Evolutionary conservation across 352 stramenopile species (phyloP), one percentile per base, ranked within the genome.

Genomic region (Phytophthora sp.): DNA sequence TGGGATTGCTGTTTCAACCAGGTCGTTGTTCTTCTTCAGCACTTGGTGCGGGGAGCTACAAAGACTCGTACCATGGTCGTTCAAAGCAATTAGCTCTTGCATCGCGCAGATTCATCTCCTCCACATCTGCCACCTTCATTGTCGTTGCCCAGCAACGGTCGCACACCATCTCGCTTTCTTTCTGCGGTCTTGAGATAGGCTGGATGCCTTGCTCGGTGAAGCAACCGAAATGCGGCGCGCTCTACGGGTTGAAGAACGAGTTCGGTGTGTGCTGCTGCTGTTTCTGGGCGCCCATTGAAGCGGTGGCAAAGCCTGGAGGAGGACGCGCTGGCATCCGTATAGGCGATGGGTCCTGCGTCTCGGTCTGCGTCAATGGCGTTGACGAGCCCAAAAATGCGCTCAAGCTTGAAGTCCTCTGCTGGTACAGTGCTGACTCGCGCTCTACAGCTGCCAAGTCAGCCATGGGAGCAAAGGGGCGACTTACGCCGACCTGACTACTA

Each of bases 371-470:
- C 30, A 45, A 63, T 54, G 69, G 55, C 49, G 72, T 71, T 15
- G 73, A 65, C 0, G 66, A 50, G 13, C 54, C 57, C 36, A 94
- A 74, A 45, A 94, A 87, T 2, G 82, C 72, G 30, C 83, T 94
- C 58, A 94, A 71, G 66, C 84, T 94, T 50, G 86, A 94, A 30
- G 76, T 73, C 23, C 82, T 73, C 27, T 89, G 82, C 58, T 90
- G 82, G 62, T 93, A 94, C 52, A 79, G 68, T 29, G 80, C 66
- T 23, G 73, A 88, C 38, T 89, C 82, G 7, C 74, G 80, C 58
- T 94, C 86, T 11, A 94, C 73, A 18, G 84, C 86, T 6, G 73
- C 82, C 74, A 94, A 73, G 47, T 93, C 82, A 27, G 74, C 63
- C 82, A 93, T 88, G 12, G 77, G 67, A 8, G 69, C 71, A 63